These are phyloP conservation scores for Ophiobolus disseminans DNA, from an alignment of 2,329 filamentous ascomycete species.

Conservation along the genomic window DNA sequence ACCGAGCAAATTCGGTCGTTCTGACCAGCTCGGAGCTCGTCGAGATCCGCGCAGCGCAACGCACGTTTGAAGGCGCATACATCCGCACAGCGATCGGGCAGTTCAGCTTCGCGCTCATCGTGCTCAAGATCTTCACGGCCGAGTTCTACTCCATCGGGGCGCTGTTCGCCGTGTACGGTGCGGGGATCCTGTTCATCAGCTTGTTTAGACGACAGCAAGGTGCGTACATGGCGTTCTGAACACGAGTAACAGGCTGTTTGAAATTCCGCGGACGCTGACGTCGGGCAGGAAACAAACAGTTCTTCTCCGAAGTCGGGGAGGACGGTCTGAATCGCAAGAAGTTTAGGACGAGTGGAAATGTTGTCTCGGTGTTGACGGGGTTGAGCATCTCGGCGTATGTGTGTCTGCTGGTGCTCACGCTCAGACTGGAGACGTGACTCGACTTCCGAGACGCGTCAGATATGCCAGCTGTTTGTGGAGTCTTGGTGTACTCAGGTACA, in stretches of 20 bases:
- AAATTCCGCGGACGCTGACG: conserved; percentile 17
- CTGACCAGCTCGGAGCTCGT: conserved; percentile 86
- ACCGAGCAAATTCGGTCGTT: conserved; percentile 82
- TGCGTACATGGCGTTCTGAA: conserved; percentile 10
- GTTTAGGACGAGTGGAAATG: conserved; percentile 71
- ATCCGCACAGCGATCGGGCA: conserved; percentile 92
- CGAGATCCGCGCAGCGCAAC: conserved; percentile 91
- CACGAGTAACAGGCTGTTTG: neutral
- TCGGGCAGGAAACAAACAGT: conserved; percentile 76
- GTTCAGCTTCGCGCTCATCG: conserved; percentile 92
- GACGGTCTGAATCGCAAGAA: conserved; percentile 67
- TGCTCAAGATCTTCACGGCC: conserved; percentile 94
- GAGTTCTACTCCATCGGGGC: conserved; percentile 99
- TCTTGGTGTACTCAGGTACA: no score
- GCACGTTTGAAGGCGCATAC: conserved; percentile 97
- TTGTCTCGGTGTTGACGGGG: conserved; percentile 67
- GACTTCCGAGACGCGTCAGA: conserved; percentile 5
- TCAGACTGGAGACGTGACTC: conserved; percentile 53
- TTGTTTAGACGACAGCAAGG: conserved; percentile 85
- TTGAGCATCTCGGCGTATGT: conserved; percentile 69
- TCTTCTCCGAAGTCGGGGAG: conserved; percentile 73
- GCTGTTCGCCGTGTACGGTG: conserved; percentile 89
- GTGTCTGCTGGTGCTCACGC: conserved; percentile 65
- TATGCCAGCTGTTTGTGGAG: neutral
- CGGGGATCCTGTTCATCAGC: conserved; percentile 81